Evolutionary conservation across 2,329 filamentous ascomycete genomes (phyloP).

Genomic region (Penicillium decumbens): DNA sequence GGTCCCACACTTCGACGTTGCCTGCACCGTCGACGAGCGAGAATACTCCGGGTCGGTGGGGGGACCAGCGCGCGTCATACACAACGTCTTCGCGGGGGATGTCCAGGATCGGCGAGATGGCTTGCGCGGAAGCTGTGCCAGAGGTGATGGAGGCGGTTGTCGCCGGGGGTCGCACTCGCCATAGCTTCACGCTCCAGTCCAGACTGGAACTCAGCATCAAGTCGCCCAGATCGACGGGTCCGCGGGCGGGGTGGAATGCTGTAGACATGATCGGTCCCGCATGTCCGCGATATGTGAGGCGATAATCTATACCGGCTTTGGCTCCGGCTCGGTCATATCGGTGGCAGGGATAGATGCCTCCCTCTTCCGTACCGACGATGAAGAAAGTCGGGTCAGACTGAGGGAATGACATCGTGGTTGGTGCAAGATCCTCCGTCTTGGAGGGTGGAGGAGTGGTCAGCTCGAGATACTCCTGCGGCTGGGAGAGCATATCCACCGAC

Average conservation of each 20-base stretch:
- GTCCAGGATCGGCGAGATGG: slow-evolving; percentile 73
- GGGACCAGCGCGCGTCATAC: slow-evolving; percentile 94
- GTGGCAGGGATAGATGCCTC: slow-evolving; percentile 92
- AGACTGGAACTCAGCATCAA: slow-evolving; percentile 86
- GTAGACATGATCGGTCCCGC: slow-evolving; percentile 93
- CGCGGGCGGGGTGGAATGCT: slow-evolving; percentile 88
- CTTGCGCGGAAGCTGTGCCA: slow-evolving; percentile 41
- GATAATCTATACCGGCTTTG: slow-evolving; percentile 88
- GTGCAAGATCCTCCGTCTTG: slow-evolving; percentile 90
- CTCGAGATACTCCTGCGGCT: slow-evolving; percentile 90
- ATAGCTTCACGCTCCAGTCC: slow-evolving; percentile 96
- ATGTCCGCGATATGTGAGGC: slow-evolving; percentile 84
- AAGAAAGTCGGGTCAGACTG: slow-evolving; percentile 96
- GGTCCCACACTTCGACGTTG: slow-evolving; percentile 89
- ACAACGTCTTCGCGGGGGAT: slow-evolving; percentile 93
- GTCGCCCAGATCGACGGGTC: slow-evolving; percentile 90
- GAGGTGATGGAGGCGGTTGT: slow-evolving; percentile 39
- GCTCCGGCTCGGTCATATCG: slow-evolving; percentile 95
- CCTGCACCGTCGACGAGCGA: slow-evolving; percentile 90
- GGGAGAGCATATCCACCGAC: slow-evolving; percentile 96
- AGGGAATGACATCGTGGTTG: slow-evolving; percentile 91
- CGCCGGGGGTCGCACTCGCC: slow-evolving; percentile 68
- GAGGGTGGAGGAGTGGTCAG: slow-evolving; percentile 78
- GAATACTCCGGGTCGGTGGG: slow-evolving; percentile 89
- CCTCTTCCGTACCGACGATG: slow-evolving; percentile 93